Conservation (phyloP, 192 early-diverging fungal genomes). For the Coemansia sp. region DNA sequence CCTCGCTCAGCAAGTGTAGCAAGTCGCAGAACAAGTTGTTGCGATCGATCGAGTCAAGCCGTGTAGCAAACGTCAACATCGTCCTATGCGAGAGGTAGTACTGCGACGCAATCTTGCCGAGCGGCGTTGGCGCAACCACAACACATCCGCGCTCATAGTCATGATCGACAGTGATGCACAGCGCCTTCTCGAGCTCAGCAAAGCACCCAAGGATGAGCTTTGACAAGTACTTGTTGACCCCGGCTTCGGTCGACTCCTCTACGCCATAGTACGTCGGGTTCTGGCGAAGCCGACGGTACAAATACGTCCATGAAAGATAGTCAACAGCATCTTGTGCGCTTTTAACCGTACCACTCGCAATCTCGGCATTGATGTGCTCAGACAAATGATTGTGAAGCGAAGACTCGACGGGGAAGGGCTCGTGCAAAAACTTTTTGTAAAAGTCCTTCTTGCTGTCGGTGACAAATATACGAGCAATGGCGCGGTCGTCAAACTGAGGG, state of each 20-base stretch:
- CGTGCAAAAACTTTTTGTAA: conserved; percentile 97
- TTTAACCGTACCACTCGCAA: conserved; percentile 82
- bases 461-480: conserved; percentile 90
- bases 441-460: conserved; percentile 97
- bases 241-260: conserved; percentile 65
- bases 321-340: conserved; percentile 93
- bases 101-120: conserved; percentile 85
- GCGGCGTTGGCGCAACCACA: conserved; percentile 63
- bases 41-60: conserved; percentile 49
- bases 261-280: conserved; percentile 98
- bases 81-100: conserved; percentile 90
- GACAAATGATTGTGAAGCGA: conserved; percentile 71
- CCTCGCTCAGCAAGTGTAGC: conserved; percentile 77
- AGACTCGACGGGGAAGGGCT: conserved; percentile 91
- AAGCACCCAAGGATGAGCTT: conserved; percentile 74
- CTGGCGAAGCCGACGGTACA: conserved; percentile 86
- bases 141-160: conserved; percentile 19
- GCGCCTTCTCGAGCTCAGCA: conserved; percentile 63
- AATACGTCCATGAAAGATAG: conserved; percentile 96
- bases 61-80: conserved; percentile 64
- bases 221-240: conserved; percentile 77
- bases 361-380: conserved; percentile 95
- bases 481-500: conserved; percentile 94
- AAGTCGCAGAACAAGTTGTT: conserved; percentile 62
- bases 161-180: conserved; percentile 67